Base-by-base conservation (phyloP, 73 alveolate genomes). In the Halteria grandinella region DNA sequence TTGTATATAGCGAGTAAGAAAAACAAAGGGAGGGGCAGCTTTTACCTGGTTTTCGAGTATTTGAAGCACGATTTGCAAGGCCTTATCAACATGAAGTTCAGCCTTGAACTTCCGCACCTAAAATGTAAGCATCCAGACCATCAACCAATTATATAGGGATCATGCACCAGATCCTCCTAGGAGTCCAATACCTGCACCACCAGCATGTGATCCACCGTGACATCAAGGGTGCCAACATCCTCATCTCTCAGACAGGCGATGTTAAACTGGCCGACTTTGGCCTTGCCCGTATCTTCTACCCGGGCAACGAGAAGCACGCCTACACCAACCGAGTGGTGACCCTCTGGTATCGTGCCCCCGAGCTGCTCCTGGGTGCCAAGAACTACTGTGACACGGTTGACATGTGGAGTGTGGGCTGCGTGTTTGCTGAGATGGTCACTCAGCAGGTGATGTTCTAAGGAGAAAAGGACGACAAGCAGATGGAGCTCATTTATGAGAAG, bases 381-480 rank as follows among this genome's bases (percentile, higher is more conserved):
- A 37, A 40, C 0, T 80, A 80, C 64, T 28, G 43, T 4, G 34
- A 37, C n/a, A 63, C 77, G 1, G 70, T 95, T 62, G 99, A 95
- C 86, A 77, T 95, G 62, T 95, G 99, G 99, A 74, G 95, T 63
- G 85, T 93, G 18, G 99, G 99, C 25, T 95, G 99, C 69, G 90
- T 95, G 31, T 95, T 95, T 69, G 93, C 92, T 43, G 99, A 95
- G 37, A 83, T 95, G 36, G 76, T 91, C 49, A 83, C 92, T 25
- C 95, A 95, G 27, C 85, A 80, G 64, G 91, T 92, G 14, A 41
- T 95, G 50, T 85, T 95, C 55, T 87, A 88, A 54, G 97, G 97
- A 40, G 58, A 75, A 39, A 80, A 59, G 12, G 99, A 95, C 74
- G 83, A 69, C 18, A 80, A 94, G 51, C 89, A 87, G 85, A 31